phyloP scores from a whole-genome alignment of 108 stramenopile genomes.

The Cyclostephanos invisitatus region DNA sequence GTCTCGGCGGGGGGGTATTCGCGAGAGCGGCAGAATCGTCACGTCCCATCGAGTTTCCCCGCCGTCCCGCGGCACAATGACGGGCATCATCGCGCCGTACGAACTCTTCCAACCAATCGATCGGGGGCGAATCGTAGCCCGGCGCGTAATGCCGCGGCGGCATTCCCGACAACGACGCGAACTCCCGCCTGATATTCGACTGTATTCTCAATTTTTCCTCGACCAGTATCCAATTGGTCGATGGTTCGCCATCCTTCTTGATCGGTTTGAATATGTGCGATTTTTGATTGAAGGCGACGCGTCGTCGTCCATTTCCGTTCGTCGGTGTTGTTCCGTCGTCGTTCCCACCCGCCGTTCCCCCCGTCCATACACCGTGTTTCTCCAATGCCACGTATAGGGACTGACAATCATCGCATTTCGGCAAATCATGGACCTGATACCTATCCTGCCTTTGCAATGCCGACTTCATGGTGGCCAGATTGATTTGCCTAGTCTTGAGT shows the following conservation, averaged over 20 bases:
- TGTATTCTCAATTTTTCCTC: conserved; percentile 40
- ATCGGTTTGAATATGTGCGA: conserved; percentile 51
- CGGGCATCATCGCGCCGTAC: conserved; percentile 36
- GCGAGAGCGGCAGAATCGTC: conserved; percentile 7
- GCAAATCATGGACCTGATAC: conserved; percentile 44
- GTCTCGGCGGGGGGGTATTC: conserved; percentile 15
- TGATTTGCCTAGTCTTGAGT: conserved; percentile 45
- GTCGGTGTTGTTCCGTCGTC: not conserved
- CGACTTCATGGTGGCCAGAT: conserved; percentile 49
- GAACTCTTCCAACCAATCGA: conserved; percentile 50
- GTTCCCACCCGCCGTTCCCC: conserved; percentile 17
- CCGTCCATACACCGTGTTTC: conserved; percentile 35
- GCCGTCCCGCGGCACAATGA: conserved; percentile 11
- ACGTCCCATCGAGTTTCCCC: not conserved
- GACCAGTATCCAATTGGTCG: conserved; percentile 49
- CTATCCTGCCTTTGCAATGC: conserved; percentile 52
- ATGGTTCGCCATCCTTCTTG: conserved; percentile 45
- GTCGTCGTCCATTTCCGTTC: too few species aligned
- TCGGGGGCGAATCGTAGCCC: conserved; percentile 17
- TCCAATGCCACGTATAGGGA: conserved; percentile 35
- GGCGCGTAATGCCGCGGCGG: not conserved
- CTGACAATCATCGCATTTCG: conserved; percentile 40
- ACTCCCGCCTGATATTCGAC: conserved; percentile 18
- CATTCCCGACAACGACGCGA: not conserved
- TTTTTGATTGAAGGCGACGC: conserved; percentile 23